Base-by-base conservation (phyloP, 2,329 filamentous ascomycete genomes). In the Apiospora marii region DNA sequence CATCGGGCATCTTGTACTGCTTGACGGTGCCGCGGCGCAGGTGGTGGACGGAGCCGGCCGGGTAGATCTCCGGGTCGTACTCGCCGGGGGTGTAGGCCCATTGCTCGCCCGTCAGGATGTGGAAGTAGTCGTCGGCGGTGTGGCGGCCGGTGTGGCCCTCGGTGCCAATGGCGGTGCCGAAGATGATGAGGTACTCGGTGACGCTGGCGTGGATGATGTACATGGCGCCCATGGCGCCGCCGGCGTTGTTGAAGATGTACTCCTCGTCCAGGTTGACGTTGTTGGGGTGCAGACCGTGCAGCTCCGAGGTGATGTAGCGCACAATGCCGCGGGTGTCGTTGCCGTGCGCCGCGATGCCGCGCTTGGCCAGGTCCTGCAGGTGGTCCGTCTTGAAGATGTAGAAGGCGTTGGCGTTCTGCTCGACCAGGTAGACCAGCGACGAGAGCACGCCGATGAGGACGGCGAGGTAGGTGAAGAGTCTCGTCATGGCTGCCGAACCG, bases 101-200 rank as follows among this genome's bases (percentile, higher is more conserved):
- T 84, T 97, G 92, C 78, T 91, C 90, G 78, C 95, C 95, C 46
- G 87, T 86, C 44, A 98, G 87, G 86, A 98, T 97, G 87, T 95
- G 90, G 88, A 98, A 98, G 87, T 96, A 98, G 87, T 98, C 95
- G 84, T 97, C 93, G 22, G 94, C 94, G 16, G 94, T 96, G 87
- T 97, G 95, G 69, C 94, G 93, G 75, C 95, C 95, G 1, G 91
- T 90, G 87, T 97, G 94, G 74, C 95, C 95, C 84, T 97, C 94
- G 16, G 95, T 97, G 78, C 94, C 94, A 77, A 95, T 84, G 13
- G 93, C 88, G 1, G 93, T 94, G 81, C 94, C 94, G 82, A 96
- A 97, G 84, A 97, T 91, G 82, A 97, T 96, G 77, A 97, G 86
- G 84, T 97, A 97, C 83, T 98, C 95, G 27, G 94, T 97, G 74